Base-by-base conservation (phyloP, 179 eudicot genomes). In the Sideroxylon spinosum region DNA sequence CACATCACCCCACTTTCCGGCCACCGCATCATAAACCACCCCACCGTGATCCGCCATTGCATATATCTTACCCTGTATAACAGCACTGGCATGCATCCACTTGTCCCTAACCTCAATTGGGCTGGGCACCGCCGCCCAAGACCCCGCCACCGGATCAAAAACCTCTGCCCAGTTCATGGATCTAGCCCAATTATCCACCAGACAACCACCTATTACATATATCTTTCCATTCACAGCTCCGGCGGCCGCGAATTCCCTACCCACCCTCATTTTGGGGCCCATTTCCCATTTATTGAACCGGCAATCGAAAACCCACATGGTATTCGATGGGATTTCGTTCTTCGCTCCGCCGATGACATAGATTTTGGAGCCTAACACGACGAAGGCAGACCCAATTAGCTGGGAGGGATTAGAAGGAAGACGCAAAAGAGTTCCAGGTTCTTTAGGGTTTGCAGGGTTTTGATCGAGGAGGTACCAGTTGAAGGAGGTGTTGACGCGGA, bases 41-140 rank as follows among this genome's bases (percentile, higher is more conserved):
- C 98, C 98, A 23, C 97, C 95, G 71, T 97, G 78, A 66, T 95
- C 98, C 10, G 97, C 97, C 98, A 95, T 93, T 1, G 94, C 97
- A 72, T 95, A 93, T 4, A 95, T 75, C 78, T 73, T 95, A 62
- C 89, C 92, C 19, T 71, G 81, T 19, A 91, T 84, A 64, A 93
- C 91, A 0, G 92, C 97, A 78, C 95, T 89, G 13, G 92, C 97
- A 67, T 95, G 98, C 97, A 95, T 95, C 93, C 96, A 89, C 79
- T 88, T 90, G 78, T 91, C 98, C 86, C 85, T 87, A 59, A 82
- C 73, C 87, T 87, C 95, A 29, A 87, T 81, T 14, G 83, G 87
- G 56, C 97, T 90, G 3, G 81, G 81, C 6, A 95, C 88, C 6
- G 87, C 67, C 0, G 66, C 75, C 98, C 98, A 95, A 16, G 53